phyloP scores from a whole-genome alignment of 2,329 filamentous ascomycete genomes.

The Ceratocystis eucalypticola region DNA sequence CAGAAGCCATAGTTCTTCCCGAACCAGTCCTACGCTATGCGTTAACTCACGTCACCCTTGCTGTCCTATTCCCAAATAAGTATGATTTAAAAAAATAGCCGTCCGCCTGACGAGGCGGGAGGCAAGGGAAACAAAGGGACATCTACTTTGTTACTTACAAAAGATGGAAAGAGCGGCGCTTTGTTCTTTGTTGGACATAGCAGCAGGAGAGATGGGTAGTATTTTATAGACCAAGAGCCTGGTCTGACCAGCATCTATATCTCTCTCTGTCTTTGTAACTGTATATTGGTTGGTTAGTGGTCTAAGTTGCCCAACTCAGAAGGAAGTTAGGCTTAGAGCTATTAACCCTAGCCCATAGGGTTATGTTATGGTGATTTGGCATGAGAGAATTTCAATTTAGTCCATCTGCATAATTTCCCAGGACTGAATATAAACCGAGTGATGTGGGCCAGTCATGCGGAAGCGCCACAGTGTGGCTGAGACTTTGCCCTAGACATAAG shows the following conservation, averaged over 20 bases:
- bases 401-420: too few species aligned
- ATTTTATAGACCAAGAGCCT: neutral
- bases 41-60: neutral
- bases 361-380: neutral
- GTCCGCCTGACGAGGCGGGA: conserved; percentile 1
- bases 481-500: too few species aligned
- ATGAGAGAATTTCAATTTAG: too few species aligned
- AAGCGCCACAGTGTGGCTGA: too few species aligned
- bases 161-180: neutral
- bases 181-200: neutral
- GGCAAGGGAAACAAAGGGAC: neutral
- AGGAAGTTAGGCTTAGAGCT: neutral
- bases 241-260: neutral
- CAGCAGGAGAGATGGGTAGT: neutral
- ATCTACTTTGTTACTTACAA: too few species aligned
- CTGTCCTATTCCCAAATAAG: conserved; percentile 6
- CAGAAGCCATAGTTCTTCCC: neutral
- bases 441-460: too few species aligned
- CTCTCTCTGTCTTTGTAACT: neutral
- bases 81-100: conserved; percentile 14
- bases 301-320: neutral
- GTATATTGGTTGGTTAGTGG: neutral
- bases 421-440: too few species aligned
- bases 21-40: neutral
- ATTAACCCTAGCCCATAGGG: neutral